Evolutionary conservation across 208 protist genomes (phyloP).

Genomic region (Angomonas deanei): DNA sequence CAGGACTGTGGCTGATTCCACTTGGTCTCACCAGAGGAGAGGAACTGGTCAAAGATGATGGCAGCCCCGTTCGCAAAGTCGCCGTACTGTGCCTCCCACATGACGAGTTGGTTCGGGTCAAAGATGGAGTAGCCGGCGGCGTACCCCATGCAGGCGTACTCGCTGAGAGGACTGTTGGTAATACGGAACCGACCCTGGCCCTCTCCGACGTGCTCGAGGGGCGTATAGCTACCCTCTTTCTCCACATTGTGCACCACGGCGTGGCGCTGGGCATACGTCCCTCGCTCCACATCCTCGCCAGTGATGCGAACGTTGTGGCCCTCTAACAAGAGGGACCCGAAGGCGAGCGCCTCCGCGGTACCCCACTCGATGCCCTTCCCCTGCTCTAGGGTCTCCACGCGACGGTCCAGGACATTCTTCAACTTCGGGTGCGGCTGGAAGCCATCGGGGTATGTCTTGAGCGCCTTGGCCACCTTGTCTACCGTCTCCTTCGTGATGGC

Average conservation of each 20-base stretch:
- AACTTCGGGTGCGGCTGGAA: constrained; percentile 86
- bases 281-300: constrained; percentile 96
- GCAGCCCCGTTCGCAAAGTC: constrained; percentile 98
- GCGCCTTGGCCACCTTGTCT: constrained; percentile 44
- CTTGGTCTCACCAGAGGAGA: constrained; percentile 94
- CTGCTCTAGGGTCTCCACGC: constrained; percentile 62
- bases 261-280: constrained; percentile 97
- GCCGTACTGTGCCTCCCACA: constrained; percentile 99
- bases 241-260: constrained; percentile 94
- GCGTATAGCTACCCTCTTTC: constrained; percentile 60
- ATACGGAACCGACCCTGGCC: constrained; percentile 83
- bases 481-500: constrained; percentile 54
- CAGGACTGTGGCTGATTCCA: constrained; percentile 96
- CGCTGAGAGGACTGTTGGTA: constrained; percentile 93
- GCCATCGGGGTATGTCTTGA: constrained; percentile 61
- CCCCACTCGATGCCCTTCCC: constrained; percentile 91
- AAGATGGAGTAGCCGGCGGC: constrained; percentile 94
- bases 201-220: constrained; percentile 67
- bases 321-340: constrained; percentile 93
- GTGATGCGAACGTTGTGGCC: constrained; percentile 92
- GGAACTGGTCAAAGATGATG: constrained; percentile 98
- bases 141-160: constrained; percentile 97
- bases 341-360: constrained; percentile 93
- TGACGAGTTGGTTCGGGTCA: constrained; percentile 92
- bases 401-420: constrained; percentile 70